Conservation (phyloP, 768 basidiomycete species). For the Harrya chromipes region DNA sequence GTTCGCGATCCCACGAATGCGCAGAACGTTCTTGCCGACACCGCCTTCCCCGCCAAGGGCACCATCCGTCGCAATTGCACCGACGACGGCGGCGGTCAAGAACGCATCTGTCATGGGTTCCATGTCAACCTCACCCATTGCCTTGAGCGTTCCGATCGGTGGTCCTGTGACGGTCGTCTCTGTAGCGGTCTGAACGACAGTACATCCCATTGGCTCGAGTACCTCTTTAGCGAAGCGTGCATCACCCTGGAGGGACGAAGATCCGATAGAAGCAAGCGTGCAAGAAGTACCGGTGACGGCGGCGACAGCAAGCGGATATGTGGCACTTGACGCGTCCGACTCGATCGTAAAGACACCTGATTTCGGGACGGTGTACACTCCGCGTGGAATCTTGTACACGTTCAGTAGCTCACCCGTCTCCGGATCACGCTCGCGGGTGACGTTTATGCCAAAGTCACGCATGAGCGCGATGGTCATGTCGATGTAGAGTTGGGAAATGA, state of each 20-base stretch:
- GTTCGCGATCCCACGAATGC: conserved; percentile 94
- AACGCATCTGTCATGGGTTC: conserved; percentile 99
- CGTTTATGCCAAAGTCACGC: conserved; percentile 83
- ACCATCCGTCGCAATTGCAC: conserved; percentile 72
- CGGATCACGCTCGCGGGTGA: conserved; percentile 60
- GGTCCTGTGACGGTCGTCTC: conserved; percentile 94
- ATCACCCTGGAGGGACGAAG: conserved; percentile 92
- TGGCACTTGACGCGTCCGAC: conserved; percentile 92
- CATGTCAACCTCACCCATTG: conserved; percentile 76
- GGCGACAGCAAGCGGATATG: conserved; percentile 95
- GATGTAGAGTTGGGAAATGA: conserved; percentile 98
- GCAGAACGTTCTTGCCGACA: conserved; percentile 47
- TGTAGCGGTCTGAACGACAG: conserved; percentile 80
- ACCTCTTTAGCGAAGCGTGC: conserved; percentile 93
- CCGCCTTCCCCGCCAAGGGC: conserved; percentile 38
- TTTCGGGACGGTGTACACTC: conserved; percentile 71
- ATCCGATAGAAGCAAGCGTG: conserved; percentile 90
- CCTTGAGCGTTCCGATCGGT: conserved; percentile 75
- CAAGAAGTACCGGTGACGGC: conserved; percentile 97
- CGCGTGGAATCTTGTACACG: conserved; percentile 84
- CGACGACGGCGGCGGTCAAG: conserved; percentile 89
- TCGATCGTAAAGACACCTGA: conserved; percentile 78
- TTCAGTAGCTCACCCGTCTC: conserved; percentile 63
- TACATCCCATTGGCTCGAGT: conserved; percentile 92
- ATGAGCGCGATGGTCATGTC: conserved; percentile 99